Percentiles rank a stretch among this genome's conserved stretches.
These are phyloP conservation scores for Acer negundo DNA, from an alignment of 345 rosid genomes.

Conservation along the genomic window DNA sequence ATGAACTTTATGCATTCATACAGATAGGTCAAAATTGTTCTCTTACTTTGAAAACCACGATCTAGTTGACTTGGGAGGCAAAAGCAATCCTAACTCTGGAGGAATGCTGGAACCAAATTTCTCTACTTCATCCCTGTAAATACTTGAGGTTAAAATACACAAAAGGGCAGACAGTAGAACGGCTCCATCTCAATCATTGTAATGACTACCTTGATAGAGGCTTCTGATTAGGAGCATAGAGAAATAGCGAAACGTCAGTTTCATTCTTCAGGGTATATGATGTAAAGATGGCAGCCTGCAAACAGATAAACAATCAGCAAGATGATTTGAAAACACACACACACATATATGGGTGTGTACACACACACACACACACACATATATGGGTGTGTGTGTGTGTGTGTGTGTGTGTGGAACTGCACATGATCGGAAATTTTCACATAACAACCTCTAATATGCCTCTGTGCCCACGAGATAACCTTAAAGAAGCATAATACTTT, in stretches of 20 bases:
- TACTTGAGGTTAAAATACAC: conserved; percentile 20
- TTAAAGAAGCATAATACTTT: conserved; percentile 67
- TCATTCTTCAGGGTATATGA: conserved; percentile 75
- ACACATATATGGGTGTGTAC: no score
- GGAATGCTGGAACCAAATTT: conserved; percentile 47
- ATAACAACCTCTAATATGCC: conserved; percentile 87
- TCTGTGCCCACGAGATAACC: conserved; percentile 76
- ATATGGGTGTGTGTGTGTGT: no score
- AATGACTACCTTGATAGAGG: conserved; percentile 58
- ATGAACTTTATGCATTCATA: conserved; percentile 8
- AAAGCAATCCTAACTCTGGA: conserved; percentile 69
- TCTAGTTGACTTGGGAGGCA: conserved; percentile 60
- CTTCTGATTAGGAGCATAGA: conserved; percentile 61
- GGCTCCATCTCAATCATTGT: conserved; percentile 10
- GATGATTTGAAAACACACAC: neutral
- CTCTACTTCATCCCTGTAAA: conserved; percentile 64
- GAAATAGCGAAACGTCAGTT: conserved; percentile 58
- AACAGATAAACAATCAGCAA: conserved; percentile 17
- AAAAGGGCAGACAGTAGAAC: conserved; percentile 15
- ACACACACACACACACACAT: no score
- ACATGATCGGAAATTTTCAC: conserved; percentile 12
- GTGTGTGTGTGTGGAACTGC: neutral
- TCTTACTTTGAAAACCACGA: conserved; percentile 85
- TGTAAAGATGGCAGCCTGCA: conserved; percentile 81
- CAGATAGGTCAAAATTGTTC: neutral